phyloP scores from a whole-genome alignment of 495 filamentous ascomycete species.

The Neurospora hispaniola region DNA sequence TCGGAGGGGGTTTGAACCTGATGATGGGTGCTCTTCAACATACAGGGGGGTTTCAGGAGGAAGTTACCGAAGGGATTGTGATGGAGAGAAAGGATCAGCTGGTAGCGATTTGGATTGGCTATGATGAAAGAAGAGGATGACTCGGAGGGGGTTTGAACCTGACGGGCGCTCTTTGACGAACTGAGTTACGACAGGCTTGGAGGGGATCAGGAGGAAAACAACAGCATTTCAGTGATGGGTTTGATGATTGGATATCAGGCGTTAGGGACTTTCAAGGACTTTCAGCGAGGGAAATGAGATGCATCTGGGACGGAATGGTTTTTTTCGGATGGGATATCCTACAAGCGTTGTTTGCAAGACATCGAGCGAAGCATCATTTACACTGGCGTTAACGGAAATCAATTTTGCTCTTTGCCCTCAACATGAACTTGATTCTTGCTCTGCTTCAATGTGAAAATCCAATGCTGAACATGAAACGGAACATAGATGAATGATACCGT shows the following conservation, averaged over 20 bases:
- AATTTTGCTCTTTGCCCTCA: not conserved
- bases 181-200: too few species aligned
- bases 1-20: not conserved
- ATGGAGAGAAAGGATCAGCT: too few species aligned
- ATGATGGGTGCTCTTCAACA: not conserved
- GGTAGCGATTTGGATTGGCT: too few species aligned
- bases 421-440: not conserved
- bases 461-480: not conserved
- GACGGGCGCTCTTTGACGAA: not conserved
- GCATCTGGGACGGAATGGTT: not conserved
- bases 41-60: not conserved
- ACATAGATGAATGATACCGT: not conserved
- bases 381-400: not conserved
- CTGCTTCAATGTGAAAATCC: not conserved
- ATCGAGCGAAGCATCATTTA: not conserved
- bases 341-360: not conserved
- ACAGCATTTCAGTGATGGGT: not conserved
- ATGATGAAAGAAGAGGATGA: too few species aligned
- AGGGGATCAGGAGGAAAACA: not conserved
- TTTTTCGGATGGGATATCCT: not conserved
- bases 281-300: not conserved
- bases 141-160: not conserved
- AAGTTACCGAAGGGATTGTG: too few species aligned
- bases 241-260: not conserved
- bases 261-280: not conserved